Conservation (phyloP, 108 stramenopile genomes). For the Cyclostephanos tholiformis region DNA sequence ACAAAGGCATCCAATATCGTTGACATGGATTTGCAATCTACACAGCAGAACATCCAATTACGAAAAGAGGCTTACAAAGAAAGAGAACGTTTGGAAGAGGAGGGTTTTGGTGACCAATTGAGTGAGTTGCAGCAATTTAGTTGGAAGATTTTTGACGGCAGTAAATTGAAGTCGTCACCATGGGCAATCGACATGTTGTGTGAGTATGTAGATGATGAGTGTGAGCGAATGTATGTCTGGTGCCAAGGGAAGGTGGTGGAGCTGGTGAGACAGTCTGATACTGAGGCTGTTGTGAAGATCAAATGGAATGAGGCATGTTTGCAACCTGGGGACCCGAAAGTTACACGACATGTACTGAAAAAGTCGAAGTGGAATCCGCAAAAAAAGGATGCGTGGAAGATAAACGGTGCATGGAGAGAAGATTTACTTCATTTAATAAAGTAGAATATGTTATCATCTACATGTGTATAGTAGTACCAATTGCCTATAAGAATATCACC, state of each 20-base stretch:
- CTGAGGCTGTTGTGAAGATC: slow-evolving; percentile 2
- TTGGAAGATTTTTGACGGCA: slow-evolving; percentile 10
- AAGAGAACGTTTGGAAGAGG: slow-evolving; percentile 1
- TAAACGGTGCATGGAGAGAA: too few relatives aligned
- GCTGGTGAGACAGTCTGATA: slow-evolving; percentile 4
- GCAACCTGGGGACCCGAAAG: slow-evolving; percentile 4
- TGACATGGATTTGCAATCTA: background rate
- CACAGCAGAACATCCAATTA: background rate
- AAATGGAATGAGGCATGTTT: slow-evolving; percentile 17
- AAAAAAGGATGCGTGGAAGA: background rate
- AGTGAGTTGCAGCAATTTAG: background rate
- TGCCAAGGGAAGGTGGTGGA: slow-evolving; percentile 11
- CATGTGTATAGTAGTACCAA: too few relatives aligned
- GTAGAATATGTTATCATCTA: too few relatives aligned
- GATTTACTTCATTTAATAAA: too few relatives aligned
- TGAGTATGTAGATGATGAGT: slow-evolving; percentile 6
- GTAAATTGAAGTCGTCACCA: slow-evolving; percentile 5
- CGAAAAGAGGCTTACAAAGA: slow-evolving; percentile 1
- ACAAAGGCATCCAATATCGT: slow-evolving; percentile 1
- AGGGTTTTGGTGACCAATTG: background rate
- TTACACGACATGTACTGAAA: slow-evolving; percentile 1
- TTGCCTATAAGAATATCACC: too few relatives aligned
- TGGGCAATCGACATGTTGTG: slow-evolving; percentile 16
- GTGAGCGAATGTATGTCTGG: background rate
- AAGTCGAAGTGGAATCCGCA: slow-evolving; percentile 9